Conservation (phyloP, 2,329 filamentous ascomycete genomes). For the Neurospora sp. region DNA sequence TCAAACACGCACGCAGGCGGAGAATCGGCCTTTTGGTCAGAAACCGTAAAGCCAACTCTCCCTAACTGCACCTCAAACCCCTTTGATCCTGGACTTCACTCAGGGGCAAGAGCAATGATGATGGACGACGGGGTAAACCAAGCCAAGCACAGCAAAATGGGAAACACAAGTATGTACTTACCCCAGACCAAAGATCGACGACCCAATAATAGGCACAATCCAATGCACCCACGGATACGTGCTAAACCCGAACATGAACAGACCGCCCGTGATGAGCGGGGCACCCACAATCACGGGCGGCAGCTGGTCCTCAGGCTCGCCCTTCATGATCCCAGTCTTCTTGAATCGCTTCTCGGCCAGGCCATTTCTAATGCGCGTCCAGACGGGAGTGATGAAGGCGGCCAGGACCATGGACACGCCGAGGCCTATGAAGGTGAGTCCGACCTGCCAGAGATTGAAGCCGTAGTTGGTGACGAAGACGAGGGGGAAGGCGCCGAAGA, state of each 20-base stretch:
- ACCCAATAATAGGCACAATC: conserved; percentile 67
- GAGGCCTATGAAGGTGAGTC: conserved; percentile 67
- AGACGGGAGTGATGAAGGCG: conserved; percentile 55
- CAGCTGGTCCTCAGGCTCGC: conserved; percentile 80
- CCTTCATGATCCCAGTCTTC: conserved; percentile 44
- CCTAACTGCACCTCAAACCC: background rate
- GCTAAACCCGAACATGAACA: conserved; percentile 89
- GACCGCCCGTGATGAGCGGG: conserved; percentile 63
- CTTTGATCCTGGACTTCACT: background rate
- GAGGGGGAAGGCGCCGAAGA: conserved; percentile 79
- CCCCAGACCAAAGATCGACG: conserved; percentile 59
- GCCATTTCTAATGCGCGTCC: conserved; percentile 47
- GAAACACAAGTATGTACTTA: conserved; percentile 31
- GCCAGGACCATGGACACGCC: conserved; percentile 57
- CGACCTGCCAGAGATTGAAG: conserved; percentile 69
- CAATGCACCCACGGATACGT: conserved; percentile 65
- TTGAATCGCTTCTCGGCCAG: conserved; percentile 45
- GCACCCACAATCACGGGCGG: conserved; percentile 67
- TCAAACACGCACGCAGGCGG: background rate
- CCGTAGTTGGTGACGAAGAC: conserved; percentile 66
- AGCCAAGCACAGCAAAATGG: conserved; percentile 3
- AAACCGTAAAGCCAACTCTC: background rate
- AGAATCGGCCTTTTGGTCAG: background rate
- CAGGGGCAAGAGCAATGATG: conserved; percentile 1
- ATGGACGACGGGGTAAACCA: background rate